Evolutionary conservation across 257 asterid genomes (phyloP).

Genomic region (Forsythia viridissima): DNA sequence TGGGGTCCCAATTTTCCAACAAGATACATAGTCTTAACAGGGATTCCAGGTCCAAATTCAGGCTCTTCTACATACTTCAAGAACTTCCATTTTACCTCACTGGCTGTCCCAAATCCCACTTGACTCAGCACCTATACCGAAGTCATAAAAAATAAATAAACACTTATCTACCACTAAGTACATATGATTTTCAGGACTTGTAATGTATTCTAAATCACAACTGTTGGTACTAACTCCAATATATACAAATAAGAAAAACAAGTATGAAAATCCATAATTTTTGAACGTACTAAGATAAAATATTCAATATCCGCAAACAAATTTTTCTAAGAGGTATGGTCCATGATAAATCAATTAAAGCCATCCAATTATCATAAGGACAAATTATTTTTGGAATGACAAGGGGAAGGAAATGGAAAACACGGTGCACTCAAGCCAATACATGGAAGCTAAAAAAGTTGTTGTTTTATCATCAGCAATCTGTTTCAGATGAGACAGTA

Average conservation of each 20-base stretch:
- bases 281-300: background rate
- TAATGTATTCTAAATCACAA: background rate
- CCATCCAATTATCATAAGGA: background rate
- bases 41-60: conserved; percentile 84
- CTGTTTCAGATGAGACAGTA: background rate
- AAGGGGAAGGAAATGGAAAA: background rate
- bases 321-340: background rate
- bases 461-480: background rate
- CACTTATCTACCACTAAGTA: background rate
- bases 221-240: background rate
- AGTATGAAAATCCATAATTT: background rate
- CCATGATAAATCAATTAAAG: background rate
- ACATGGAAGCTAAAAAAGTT: background rate
- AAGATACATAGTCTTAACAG: conserved; percentile 60
- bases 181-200: background rate
- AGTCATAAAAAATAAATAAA: conserved; percentile 19
- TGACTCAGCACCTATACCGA: conserved; percentile 54
- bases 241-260: background rate
- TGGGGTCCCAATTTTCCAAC: conserved; percentile 43
- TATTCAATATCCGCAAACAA: background rate
- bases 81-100: conserved; percentile 57
- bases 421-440: background rate
- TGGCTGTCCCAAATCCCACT: conserved; percentile 45
- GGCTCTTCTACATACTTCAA: conserved; percentile 71
- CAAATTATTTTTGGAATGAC: background rate